Base-by-base conservation (phyloP, 2,329 filamentous ascomycete species). In the Pseudopithomyces maydicus region DNA sequence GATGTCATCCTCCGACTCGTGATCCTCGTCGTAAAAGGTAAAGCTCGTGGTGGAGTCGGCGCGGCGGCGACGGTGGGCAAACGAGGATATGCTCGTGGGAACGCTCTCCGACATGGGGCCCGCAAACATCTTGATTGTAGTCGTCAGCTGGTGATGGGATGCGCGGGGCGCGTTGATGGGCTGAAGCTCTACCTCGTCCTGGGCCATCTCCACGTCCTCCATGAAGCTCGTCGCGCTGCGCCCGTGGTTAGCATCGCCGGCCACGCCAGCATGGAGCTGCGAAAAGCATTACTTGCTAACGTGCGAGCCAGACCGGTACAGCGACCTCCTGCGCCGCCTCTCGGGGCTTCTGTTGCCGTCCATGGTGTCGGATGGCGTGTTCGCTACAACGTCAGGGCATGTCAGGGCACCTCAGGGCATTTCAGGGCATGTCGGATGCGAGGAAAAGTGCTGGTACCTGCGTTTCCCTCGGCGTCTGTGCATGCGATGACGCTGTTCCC, bases 131-230 rank as follows among this genome's bases (percentile, higher is more conserved):
- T 85, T 68, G 66, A 71, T 70, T 65, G 57, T 66, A 33, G 67
- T 61, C 68, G 72, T 76, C 72, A 76, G 72, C 67, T 69, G 70
- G 52, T 70, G 69, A 67, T 61, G 64, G 63, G 65, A 62, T 61
- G 62, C 46, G 33, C 44, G 64, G 47, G 62, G 54, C 29, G 54
- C 64, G 52, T 55, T 48, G 53, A 71, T 61, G 63, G 66, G 64
- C 23, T 50, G 64, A 63, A 74, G 70, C 65, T 75, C 69, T 72
- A 95, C 91, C 85, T 98, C 94, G 74, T 97, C 91, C 50, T 96
- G 92, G 19, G 95, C 94, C 95, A 99, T 98, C 75, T 97, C 94
- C n/a, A 98, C 93, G 76, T 97, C 92, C 65, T 92, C 92, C 67
- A 97, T 89, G 66, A 97, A 88, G 77, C 91, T 96, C 35, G 88